Evolutionary conservation across 1,284 basidiomycete species (phyloP).

Genomic region (Thecaphora frezii): DNA sequence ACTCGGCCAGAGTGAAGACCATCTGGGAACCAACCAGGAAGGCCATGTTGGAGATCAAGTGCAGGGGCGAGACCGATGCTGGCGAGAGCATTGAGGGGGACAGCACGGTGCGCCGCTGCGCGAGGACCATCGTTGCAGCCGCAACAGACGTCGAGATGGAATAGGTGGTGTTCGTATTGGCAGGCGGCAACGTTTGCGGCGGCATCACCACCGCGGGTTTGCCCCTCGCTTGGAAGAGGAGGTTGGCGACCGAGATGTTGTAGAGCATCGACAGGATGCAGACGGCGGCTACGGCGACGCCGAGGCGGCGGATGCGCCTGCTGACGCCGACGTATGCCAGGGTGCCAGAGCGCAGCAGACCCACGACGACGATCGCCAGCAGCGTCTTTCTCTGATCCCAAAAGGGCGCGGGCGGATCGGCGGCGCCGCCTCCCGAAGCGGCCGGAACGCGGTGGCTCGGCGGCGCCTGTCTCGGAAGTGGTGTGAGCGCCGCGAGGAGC

Average conservation of each 20-base stretch:
- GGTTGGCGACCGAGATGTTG: conserved; percentile 35
- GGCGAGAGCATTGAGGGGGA: background rate
- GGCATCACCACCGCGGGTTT: conserved; percentile 7
- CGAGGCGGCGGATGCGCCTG: conserved; percentile 25
- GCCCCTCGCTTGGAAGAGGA: conserved; percentile 32
- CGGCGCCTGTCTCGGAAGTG: too few species aligned
- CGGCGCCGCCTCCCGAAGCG: too few species aligned
- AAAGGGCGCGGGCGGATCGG: conserved; percentile 5
- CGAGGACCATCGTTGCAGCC: too few species aligned
- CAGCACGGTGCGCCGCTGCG: background rate
- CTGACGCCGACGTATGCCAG: conserved; percentile 34
- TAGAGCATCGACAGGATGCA: conserved; percentile 38
- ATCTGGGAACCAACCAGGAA: conserved; percentile 23
- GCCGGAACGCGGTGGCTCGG: too few species aligned
- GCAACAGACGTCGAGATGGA: too few species aligned
- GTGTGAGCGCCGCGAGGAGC: too few species aligned
- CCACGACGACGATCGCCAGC: conserved; percentile 20
- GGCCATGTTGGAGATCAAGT: conserved; percentile 24
- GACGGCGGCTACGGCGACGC: conserved; percentile 33
- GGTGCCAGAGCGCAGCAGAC: conserved; percentile 14
- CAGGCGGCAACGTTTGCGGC: background rate
- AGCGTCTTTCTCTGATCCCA: conserved; percentile 23
- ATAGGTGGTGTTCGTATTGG: background rate
- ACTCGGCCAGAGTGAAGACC: conserved; percentile 32
- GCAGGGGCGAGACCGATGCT: background rate